Evolutionary conservation across 2,329 filamentous ascomycete species (phyloP).

Genomic region (Penicillium verrucosum): DNA sequence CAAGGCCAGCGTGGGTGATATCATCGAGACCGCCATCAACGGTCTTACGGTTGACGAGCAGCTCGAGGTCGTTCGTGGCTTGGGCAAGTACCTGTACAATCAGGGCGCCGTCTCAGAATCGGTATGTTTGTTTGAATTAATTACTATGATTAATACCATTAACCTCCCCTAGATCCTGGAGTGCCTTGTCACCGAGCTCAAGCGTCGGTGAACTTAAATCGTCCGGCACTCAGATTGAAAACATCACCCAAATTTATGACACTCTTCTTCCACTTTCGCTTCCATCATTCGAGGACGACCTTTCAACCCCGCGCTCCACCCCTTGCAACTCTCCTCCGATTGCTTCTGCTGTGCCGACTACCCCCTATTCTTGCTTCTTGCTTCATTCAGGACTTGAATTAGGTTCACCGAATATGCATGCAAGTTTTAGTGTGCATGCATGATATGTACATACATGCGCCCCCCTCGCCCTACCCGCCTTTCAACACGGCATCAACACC

Average conservation of each 20-base stretch:
- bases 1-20: slow-evolving; percentile 77
- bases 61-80: slow-evolving; percentile 67
- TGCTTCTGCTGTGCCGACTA: slow-evolving; percentile 9
- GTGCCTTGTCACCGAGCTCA: slow-evolving; percentile 37
- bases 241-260: slow-evolving; percentile 15
- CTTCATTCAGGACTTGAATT: slow-evolving; percentile 6
- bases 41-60: slow-evolving; percentile 87
- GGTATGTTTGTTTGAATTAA: slow-evolving; percentile 37
- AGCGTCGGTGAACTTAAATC: slow-evolving; percentile 26
- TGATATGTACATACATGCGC: slow-evolving; percentile 11
- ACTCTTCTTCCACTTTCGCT: slow-evolving; percentile 12
- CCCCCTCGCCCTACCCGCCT: slow-evolving; percentile 4
- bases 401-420: slow-evolving; percentile 9
- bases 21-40: slow-evolving; percentile 88
- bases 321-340: slow-evolving; percentile 5
- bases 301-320: slow-evolving; percentile 10
- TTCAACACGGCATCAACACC: slow-evolving; percentile 13
- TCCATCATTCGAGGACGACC: slow-evolving; percentile 6
- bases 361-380: slow-evolving; percentile 6
- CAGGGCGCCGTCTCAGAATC: slow-evolving; percentile 57
- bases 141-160: slow-evolving; percentile 8
- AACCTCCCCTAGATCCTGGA: slow-evolving; percentile 33
- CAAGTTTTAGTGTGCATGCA: slow-evolving; percentile 12
- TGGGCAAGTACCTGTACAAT: slow-evolving; percentile 63
- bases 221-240: slow-evolving; percentile 2